phyloP scores from a whole-genome alignment of 1,284 basidiomycete genomes.

The Rhodotorula glutinis region DNA sequence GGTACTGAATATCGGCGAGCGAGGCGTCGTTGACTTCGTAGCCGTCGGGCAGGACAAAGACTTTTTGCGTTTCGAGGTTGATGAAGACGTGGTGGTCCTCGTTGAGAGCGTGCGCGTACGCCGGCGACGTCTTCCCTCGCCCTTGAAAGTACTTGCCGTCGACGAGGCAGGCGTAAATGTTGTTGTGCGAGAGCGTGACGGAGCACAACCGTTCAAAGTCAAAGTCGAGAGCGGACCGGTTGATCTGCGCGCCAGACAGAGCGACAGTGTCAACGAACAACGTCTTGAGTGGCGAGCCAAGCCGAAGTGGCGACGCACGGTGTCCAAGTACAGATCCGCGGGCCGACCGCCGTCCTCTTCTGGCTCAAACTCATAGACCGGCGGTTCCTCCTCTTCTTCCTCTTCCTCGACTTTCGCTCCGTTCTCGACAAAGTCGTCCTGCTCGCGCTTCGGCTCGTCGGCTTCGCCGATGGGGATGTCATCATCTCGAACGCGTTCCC shows the following conservation, averaged over 20 bases:
- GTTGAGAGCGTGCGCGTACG: conserved; percentile 94
- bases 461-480: too few relatives aligned
- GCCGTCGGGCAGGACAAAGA: conserved; percentile 96
- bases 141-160: conserved; percentile 99
- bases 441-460: not conserved
- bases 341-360: conserved; percentile 46
- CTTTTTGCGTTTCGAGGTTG: conserved; percentile 80
- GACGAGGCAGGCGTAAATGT: conserved; percentile 95
- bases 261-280: too few relatives aligned
- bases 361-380: conserved; percentile 13
- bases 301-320: too few relatives aligned
- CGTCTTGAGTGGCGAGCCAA: too few relatives aligned
- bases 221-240: conserved; percentile 85
- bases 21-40: conserved; percentile 94
- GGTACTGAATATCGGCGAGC: conserved; percentile 86
- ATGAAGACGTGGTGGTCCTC: conserved; percentile 98
- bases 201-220: conserved; percentile 99
- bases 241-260: conserved; percentile 59
- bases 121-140: conserved; percentile 84
- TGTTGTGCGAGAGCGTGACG: conserved; percentile 91
- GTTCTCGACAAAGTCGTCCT: not conserved
- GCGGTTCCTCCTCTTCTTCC: conserved; percentile 30
- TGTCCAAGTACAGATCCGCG: conserved; percentile 90
- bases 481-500: too few relatives aligned
- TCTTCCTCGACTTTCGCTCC: not conserved